A percentile compares a stretch with the other conserved stretches of the same genome.
phyloP scores from a whole-genome alignment of 2,329 filamentous ascomycete species.

The Rhynchosporium agropyri region DNA sequence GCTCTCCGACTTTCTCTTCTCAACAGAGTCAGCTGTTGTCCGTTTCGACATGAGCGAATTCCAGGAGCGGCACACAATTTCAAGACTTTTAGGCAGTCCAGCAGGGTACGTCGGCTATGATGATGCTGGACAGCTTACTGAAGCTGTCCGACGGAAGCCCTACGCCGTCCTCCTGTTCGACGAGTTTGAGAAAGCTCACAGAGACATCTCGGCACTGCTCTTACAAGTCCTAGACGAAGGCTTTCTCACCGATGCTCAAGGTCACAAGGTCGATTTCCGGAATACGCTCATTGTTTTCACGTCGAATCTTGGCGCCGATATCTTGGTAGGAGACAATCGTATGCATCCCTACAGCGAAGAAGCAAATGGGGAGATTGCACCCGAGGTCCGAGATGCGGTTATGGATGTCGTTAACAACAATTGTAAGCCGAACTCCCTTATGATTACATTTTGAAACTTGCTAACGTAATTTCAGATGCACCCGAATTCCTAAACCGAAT shows the following conservation, averaged over 20 bases:
- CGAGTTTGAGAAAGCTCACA: constrained; percentile 96
- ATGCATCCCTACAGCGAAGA: constrained; percentile 65
- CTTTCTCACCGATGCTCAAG: constrained; percentile 92
- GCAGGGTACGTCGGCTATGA: constrained; percentile 97
- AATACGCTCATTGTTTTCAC: constrained; percentile 97
- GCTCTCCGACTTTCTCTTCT: constrained; percentile 90
- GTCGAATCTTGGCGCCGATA: constrained; percentile 90
- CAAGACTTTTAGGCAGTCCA: constrained; percentile 83
- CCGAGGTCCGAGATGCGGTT: constrained; percentile 74
- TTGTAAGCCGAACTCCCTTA: constrained; percentile 48
- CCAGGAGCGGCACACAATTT: constrained; percentile 95
- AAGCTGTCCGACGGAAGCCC: constrained; percentile 91
- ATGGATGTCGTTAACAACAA: constrained; percentile 80
- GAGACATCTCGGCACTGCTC: constrained; percentile 88
- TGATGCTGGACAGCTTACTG: constrained; percentile 92
- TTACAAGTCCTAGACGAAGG: constrained; percentile 96
- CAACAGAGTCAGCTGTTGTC: constrained; percentile 85
- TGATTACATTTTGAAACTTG: background rate
- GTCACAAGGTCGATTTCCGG: constrained; percentile 94
- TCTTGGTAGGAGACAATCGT: constrained; percentile 76
- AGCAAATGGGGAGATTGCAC: constrained; percentile 68
- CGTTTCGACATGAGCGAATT: constrained; percentile 98
- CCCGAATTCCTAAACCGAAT: constrained; percentile 97
- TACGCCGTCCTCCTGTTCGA: constrained; percentile 95
- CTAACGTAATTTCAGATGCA: constrained; percentile 52